These are phyloP conservation scores for Calocera viscosa DNA, from an alignment of 768 basidiomycete genomes.

Conservation along the genomic window DNA sequence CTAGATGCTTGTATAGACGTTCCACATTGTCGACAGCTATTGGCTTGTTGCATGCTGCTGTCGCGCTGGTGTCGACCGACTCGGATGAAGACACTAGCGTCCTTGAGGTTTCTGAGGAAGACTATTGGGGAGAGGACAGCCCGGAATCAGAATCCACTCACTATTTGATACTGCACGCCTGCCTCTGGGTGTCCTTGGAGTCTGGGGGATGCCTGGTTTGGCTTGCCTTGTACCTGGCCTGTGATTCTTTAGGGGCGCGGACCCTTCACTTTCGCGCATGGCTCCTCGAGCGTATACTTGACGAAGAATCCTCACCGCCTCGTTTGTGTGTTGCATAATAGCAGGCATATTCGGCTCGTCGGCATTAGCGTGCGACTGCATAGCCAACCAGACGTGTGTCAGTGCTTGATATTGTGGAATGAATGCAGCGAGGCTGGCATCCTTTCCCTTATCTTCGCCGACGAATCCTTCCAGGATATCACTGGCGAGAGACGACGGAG, in stretches of 20 bases:
- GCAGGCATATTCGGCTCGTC: slow-evolving; percentile 34
- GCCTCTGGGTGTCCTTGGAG: slow-evolving; percentile 10
- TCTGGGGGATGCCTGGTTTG: slow-evolving; percentile 5
- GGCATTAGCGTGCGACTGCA: slow-evolving; percentile 52
- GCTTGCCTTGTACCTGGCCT: background rate
- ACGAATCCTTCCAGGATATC: background rate
- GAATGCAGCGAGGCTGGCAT: slow-evolving; percentile 23
- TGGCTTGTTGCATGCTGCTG: background rate
- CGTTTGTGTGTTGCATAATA: slow-evolving; percentile 41
- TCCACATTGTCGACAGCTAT: slow-evolving; percentile 13
- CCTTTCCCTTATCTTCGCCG: slow-evolving; percentile 25
- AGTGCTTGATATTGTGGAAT: slow-evolving; percentile 34
- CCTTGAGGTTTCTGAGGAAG: background rate
- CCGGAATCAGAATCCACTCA: slow-evolving; percentile 34
- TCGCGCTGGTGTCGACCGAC: background rate
- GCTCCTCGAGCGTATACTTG: slow-evolving; percentile 14
- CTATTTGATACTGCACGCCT: background rate
- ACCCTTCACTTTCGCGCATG: slow-evolving; percentile 23
- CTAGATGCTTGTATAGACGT: slow-evolving; percentile 18
- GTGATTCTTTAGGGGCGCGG: slow-evolving; percentile 6
- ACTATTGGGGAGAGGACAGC: slow-evolving; percentile 20
- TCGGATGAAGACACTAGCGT: background rate
- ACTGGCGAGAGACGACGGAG: slow-evolving; percentile 20
- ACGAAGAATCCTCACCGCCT: slow-evolving; percentile 40
- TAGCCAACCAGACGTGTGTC: slow-evolving; percentile 53